Base-by-base conservation (phyloP, 1,139 yeast species). In the Trichomonascaceae sp. region DNA sequence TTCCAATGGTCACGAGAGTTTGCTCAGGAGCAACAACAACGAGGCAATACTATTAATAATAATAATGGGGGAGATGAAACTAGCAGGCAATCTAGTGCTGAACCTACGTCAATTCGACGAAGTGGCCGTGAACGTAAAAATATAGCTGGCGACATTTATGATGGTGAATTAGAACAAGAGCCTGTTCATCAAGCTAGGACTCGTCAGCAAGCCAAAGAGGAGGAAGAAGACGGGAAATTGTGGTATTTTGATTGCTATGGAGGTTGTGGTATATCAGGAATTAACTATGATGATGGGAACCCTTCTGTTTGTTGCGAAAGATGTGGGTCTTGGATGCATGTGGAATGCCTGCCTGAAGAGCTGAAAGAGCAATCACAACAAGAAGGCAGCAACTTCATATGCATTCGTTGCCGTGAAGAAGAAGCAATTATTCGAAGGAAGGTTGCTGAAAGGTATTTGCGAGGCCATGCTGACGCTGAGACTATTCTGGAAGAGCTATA, bases 281-380 rank as follows among this genome's bases (percentile, higher is more conserved):
- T 66, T 46, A 73, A 73, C 58, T 72, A 68, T 57, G 77, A 74
- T 49, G 76, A 72, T 55, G 75, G 74, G 7, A 66, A 61, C 38
- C 64, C 68, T 51, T 60, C 69, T 44, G 69, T 74, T 24, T 68
- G 66, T 45, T 74, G 78, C 57, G 74, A 70, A 38, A 59, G 68
- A 53, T 74, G 78, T 58, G 67, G 65, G 19, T 70, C 74, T 51
- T 74, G 78, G 77, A 70, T 73, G 65, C 78, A 74, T 57, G 66
- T 72, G 44, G 67, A 64, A 47, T 74, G 76, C 58, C 65, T 71
- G 38, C 64, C 66, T 10, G 60, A 57, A 17, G 59, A 45, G 22
- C 15, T 18, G 30, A 43, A 49, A 50, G 27, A 50, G 50, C 17
- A 36, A 13, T 13, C 41, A 15, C 41, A 36, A 13, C n/a, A 43